Percentiles rank a stretch among this genome's conserved stretches.
phyloP scores from a whole-genome alignment of 2,329 filamentous ascomycete species.

The Chrysosporium queenslandicum region DNA sequence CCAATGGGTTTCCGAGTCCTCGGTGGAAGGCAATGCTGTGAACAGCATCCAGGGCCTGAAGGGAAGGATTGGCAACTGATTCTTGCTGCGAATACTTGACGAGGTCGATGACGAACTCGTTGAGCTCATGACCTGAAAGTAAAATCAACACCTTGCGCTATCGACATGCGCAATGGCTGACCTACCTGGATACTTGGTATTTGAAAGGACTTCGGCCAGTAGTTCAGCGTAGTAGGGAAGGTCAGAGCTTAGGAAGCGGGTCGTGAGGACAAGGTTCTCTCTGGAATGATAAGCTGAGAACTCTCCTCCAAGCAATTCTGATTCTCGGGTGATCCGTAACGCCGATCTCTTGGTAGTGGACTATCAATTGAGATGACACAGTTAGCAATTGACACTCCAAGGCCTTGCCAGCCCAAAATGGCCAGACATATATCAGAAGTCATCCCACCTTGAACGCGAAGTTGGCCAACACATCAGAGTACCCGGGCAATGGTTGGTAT shows the following conservation, averaged over 20 bases:
- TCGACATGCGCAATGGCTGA: slow-evolving; percentile 10
- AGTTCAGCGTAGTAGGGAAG: slow-evolving; percentile 97
- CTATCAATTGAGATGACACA: slow-evolving; percentile 45
- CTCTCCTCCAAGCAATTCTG: slow-evolving; percentile 88
- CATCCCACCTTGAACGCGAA: slow-evolving; percentile 86
- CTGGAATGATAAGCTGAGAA: slow-evolving; percentile 80
- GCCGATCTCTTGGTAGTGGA: slow-evolving; percentile 74
- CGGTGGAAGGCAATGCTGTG: slow-evolving; percentile 86
- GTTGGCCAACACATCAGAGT: slow-evolving; percentile 81
- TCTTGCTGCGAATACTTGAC: slow-evolving; percentile 69
- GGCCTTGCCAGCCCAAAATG: neutral
- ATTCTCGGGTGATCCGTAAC: slow-evolving; percentile 85
- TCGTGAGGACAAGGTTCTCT: slow-evolving; percentile 83
- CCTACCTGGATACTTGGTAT: slow-evolving; percentile 71
- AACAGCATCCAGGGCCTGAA: slow-evolving; percentile 73
- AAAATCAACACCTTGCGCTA: slow-evolving; percentile 4
- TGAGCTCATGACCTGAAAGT: slow-evolving; percentile 67
- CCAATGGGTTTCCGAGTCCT: slow-evolving; percentile 71
- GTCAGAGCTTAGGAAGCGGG: slow-evolving; percentile 90
- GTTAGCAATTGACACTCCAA: slow-evolving; percentile 11
- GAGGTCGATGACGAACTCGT: slow-evolving; percentile 72
- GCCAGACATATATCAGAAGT: slow-evolving; percentile 12
- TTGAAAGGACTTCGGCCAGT: slow-evolving; percentile 77
- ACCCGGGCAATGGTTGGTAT: slow-evolving; percentile 80
- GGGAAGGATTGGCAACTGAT: slow-evolving; percentile 51